A percentile compares a stretch with the other conserved stretches of the same genome.
Conservation (phyloP, 2,329 filamentous ascomycete genomes). For the Aaosphaeria pasadenensis region DNA sequence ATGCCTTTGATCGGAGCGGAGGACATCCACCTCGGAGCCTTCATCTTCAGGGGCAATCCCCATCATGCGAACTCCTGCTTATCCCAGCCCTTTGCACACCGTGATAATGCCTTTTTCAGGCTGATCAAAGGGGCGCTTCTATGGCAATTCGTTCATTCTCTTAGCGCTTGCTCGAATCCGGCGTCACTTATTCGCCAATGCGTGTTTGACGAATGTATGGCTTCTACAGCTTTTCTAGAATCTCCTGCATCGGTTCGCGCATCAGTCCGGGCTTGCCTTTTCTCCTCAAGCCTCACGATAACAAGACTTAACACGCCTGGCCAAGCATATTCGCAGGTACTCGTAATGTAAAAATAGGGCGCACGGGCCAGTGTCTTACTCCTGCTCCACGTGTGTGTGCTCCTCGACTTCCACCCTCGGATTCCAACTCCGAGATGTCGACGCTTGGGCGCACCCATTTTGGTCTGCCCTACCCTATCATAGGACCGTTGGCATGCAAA, state of each 20-base stretch:
- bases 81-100: not conserved
- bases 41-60: not conserved
- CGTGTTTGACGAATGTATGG: not conserved
- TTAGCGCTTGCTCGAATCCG: not conserved
- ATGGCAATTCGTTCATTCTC: not conserved
- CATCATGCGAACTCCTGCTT: not conserved
- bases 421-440: too few species aligned
- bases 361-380: not conserved
- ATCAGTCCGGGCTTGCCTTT: conserved; percentile 3
- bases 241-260: conserved; percentile 15
- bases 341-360: conserved; percentile 4
- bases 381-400: too few species aligned
- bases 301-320: not conserved
- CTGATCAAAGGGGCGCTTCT: not conserved
- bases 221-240: conserved; percentile 23
- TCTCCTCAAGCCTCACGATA: not conserved
- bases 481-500: too few species aligned
- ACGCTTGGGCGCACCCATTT: too few species aligned
- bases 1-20: conserved; percentile 2
- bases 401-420: too few species aligned
- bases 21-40: conserved; percentile 1
- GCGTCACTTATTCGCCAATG: not conserved
- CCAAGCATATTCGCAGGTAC: not conserved
- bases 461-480: too few species aligned
- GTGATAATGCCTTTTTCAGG: not conserved